Conservation (phyloP, 495 filamentous ascomycete genomes). For the Chaetomium tenue region DNA sequence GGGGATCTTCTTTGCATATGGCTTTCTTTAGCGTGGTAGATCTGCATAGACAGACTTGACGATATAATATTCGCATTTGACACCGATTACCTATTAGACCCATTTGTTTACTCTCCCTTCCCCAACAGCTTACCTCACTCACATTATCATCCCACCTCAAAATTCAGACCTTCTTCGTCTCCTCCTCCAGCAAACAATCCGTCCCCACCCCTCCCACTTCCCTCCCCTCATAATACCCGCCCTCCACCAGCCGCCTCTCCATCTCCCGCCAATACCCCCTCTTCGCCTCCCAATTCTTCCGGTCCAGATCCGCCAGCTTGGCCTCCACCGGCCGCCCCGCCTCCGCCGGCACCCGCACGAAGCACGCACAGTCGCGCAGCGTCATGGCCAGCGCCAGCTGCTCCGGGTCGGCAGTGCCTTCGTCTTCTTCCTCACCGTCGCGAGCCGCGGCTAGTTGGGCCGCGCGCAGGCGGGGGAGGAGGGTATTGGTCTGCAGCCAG, state of each 20-base stretch:
- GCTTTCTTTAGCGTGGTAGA: not conserved
- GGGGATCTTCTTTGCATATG: not conserved
- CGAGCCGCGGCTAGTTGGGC: constrained; percentile 54
- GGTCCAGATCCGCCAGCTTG: constrained; percentile 80
- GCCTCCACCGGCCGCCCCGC: constrained; percentile 55
- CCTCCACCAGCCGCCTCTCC: constrained; percentile 61
- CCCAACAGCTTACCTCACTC: too few relatives aligned
- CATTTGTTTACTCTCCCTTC: too few relatives aligned
- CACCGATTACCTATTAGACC: too few relatives aligned
- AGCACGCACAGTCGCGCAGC: constrained; percentile 82
- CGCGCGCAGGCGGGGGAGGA: constrained; percentile 48
- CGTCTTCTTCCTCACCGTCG: constrained; percentile 39
- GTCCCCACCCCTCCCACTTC: constrained; percentile 35
- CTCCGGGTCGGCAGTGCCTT: constrained; percentile 25
- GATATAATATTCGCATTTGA: too few relatives aligned
- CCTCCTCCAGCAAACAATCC: not conserved
- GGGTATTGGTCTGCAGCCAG: constrained; percentile 34
- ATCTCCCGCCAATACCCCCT: constrained; percentile 66
- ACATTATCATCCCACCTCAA: too few relatives aligned
- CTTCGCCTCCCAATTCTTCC: constrained; percentile 74
- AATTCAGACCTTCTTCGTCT: too few relatives aligned
- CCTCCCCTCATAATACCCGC: constrained; percentile 69
- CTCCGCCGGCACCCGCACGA: constrained; percentile 57
- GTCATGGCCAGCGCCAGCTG: constrained; percentile 67
- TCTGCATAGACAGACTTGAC: not conserved